A percentile compares a stretch with the other conserved stretches of the same genome.
Evolutionary conservation across 352 stramenopile genomes (phyloP).

Genomic region (Phytophthora hibernalis): DNA sequence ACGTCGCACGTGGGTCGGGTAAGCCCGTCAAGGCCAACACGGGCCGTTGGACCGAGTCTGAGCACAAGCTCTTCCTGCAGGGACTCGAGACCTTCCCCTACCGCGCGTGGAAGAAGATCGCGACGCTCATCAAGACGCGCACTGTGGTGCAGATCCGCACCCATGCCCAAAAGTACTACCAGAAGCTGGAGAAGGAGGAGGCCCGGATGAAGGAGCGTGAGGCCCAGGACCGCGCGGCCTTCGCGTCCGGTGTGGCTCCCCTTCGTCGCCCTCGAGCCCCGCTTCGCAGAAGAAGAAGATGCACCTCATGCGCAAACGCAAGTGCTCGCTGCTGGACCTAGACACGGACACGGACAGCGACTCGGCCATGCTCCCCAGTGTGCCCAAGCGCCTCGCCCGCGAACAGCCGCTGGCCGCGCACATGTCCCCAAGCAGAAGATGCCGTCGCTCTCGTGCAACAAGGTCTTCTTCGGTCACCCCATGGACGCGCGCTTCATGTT

Average conservation of each 20-base stretch:
- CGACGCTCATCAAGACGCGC: constrained; percentile 93
- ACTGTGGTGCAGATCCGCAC: constrained; percentile 92
- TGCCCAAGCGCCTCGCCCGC: constrained; percentile 74
- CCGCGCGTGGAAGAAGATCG: constrained; percentile 93
- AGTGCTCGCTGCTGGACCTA: constrained; percentile 51
- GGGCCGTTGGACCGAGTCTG: constrained; percentile 84
- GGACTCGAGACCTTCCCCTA: constrained; percentile 88
- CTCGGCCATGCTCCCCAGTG: constrained; percentile 44
- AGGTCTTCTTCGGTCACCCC: constrained; percentile 56
- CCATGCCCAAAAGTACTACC: constrained; percentile 91
- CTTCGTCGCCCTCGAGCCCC: constrained; percentile 29
- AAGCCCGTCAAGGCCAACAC: constrained; percentile 77
- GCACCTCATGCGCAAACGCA: constrained; percentile 72
- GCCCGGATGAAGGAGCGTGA: constrained; percentile 77
- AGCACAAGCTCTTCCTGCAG: constrained; percentile 91
- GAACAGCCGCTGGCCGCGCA: constrained; percentile 70
- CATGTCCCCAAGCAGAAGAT: constrained; percentile 84
- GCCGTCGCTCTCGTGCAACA: constrained; percentile 42
- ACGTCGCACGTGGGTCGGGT: constrained; percentile 18
- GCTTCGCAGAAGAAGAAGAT: constrained; percentile 60
- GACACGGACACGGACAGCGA: constrained; percentile 39
- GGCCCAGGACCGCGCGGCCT: constrained; percentile 42
- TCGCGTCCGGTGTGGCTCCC: constrained; percentile 10
- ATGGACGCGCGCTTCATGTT: constrained; percentile 49
- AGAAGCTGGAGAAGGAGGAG: constrained; percentile 91